Evolutionary conservation across 192 early-diverging fungal species (phyloP).

Genomic region (Coemansia sp.): DNA sequence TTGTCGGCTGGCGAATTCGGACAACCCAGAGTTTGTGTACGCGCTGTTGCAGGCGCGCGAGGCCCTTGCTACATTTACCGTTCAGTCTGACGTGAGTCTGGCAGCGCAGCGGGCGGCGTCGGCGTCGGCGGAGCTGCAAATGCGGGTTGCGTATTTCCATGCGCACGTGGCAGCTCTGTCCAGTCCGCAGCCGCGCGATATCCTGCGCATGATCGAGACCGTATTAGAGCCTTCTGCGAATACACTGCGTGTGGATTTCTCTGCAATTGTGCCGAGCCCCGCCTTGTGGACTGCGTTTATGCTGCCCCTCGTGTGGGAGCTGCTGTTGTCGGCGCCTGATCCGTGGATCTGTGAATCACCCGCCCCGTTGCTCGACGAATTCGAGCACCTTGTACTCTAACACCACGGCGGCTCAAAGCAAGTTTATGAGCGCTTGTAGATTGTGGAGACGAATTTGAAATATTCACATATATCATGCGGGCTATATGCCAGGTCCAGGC

Average conservation of each 20-base stretch:
- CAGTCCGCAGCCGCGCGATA: constrained; percentile 34
- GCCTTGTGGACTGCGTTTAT: constrained; percentile 34
- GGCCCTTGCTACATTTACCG: constrained; percentile 22
- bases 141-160: constrained; percentile 52
- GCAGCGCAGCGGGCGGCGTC: constrained; percentile 10
- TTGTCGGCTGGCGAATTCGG: constrained; percentile 30
- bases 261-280: background rate
- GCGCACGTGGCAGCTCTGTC: constrained; percentile 38
- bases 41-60: constrained; percentile 43
- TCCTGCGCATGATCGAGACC: constrained; percentile 29
- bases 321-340: constrained; percentile 28
- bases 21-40: constrained; percentile 54
- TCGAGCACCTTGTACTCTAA: constrained; percentile 26
- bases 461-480: too few species aligned
- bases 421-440: too few species aligned
- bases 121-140: constrained; percentile 34
- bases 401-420: too few species aligned
- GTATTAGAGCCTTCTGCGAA: constrained; percentile 12
- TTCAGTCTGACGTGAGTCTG: too few species aligned
- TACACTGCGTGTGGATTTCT: background rate
- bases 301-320: constrained; percentile 53
- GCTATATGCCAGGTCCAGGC: too few species aligned
- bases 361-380: constrained; percentile 27
- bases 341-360: constrained; percentile 17
- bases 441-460: too few species aligned